Conservation (phyloP, 805 yeast species). For the Yarrowia divulgata region DNA sequence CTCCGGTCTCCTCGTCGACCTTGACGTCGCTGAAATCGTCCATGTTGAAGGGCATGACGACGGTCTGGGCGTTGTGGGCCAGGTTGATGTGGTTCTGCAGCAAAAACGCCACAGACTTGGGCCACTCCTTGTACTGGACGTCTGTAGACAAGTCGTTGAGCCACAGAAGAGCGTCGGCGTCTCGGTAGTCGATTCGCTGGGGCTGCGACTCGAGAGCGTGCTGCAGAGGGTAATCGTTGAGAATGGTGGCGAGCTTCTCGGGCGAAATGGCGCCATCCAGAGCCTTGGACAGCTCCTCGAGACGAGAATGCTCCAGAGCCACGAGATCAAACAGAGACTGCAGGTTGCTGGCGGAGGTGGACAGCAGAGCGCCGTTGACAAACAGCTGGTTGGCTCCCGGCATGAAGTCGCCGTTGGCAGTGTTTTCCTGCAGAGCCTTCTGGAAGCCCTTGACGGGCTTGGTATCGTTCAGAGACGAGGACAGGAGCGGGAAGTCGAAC, state of each 20-base stretch:
- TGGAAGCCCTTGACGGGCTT: slow-evolving; percentile 18
- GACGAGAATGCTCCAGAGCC: slow-evolving; percentile 51
- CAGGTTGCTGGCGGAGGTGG: slow-evolving; percentile 52
- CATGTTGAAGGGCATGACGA: slow-evolving; percentile 72
- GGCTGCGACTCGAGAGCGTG: slow-evolving; percentile 24
- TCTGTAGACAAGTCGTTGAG: slow-evolving; percentile 81
- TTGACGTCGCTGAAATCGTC: slow-evolving; percentile 60
- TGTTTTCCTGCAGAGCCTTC: slow-evolving; percentile 42
- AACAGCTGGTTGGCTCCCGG: slow-evolving; percentile 55
- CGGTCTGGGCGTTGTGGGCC: slow-evolving; percentile 75
- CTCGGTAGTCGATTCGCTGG: slow-evolving; percentile 35
- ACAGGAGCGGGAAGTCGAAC: slow-evolving; percentile 63
- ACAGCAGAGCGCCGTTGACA: slow-evolving; percentile 71
- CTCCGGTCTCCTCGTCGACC: slow-evolving; percentile 45
- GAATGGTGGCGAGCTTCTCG: slow-evolving; percentile 7
- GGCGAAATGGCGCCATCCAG: not conserved
- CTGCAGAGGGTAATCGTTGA: slow-evolving; percentile 24
- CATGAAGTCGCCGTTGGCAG: slow-evolving; percentile 40
- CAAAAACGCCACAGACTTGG: slow-evolving; percentile 52
- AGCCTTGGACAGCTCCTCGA: slow-evolving; percentile 4
- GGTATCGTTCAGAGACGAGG: slow-evolving; percentile 52
- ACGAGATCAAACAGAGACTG: slow-evolving; percentile 51
- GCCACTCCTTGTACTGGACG: slow-evolving; percentile 57
- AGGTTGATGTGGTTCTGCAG: slow-evolving; percentile 47
- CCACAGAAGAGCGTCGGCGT: slow-evolving; percentile 54